Conservation (phyloP, 495 filamentous ascomycete genomes). For the Bacidia rubella region DNA sequence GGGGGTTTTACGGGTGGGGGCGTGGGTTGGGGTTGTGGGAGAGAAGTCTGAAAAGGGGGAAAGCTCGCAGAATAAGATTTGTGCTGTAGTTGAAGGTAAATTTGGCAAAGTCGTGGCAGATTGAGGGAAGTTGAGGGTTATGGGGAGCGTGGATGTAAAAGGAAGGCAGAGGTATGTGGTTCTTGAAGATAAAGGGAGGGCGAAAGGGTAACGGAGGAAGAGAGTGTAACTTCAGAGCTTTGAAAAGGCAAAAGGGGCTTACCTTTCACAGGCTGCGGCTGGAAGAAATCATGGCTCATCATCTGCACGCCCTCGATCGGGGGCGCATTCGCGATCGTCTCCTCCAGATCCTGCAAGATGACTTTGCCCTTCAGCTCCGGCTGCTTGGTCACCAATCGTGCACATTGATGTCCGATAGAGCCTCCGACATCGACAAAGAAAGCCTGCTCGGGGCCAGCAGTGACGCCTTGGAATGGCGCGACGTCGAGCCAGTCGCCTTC, state of each 20-base stretch:
- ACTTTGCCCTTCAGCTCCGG: slow-evolving; percentile 23
- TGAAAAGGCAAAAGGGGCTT: slow-evolving; percentile 20
- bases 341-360: slow-evolving; percentile 31
- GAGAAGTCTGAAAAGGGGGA: not conserved
- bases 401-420: slow-evolving; percentile 8
- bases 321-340: slow-evolving; percentile 14
- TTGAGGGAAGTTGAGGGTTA: too few species aligned
- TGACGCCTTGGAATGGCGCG: not conserved
- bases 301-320: slow-evolving; percentile 1
- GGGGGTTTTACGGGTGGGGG: too few species aligned
- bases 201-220: not conserved
- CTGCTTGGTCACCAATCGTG: slow-evolving; percentile 5
- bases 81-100: too few species aligned
- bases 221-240: too few species aligned
- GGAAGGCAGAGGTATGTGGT: too few species aligned
- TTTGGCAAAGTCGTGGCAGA: too few species aligned
- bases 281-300: slow-evolving; percentile 22
- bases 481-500: not conserved
- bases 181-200: too few species aligned
- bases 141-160: too few species aligned
- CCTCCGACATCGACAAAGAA: slow-evolving; percentile 16
- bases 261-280: slow-evolving; percentile 11
- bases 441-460: slow-evolving; percentile 3
- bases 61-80: too few species aligned
- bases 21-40: not conserved